These are phyloP conservation scores for Tulasnella sp. DNA, from an alignment of 768 basidiomycete genomes.

Conservation along the genomic window DNA sequence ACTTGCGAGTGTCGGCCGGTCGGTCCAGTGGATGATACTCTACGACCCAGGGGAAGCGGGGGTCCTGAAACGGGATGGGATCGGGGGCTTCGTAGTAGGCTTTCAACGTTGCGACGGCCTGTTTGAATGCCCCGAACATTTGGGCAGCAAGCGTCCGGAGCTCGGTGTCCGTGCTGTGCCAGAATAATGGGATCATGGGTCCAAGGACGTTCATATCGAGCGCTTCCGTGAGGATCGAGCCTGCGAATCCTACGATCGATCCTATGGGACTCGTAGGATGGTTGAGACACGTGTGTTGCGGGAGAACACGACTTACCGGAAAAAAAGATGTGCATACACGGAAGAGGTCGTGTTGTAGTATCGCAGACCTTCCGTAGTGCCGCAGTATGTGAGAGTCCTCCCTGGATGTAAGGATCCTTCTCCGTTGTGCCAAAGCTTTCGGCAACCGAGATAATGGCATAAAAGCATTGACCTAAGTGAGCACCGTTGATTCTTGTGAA, in stretches of 20 bases:
- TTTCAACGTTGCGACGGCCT: slow-evolving; percentile 21
- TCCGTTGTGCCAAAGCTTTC: slow-evolving; percentile 20
- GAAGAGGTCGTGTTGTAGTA: background rate
- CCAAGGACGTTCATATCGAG: slow-evolving; percentile 24
- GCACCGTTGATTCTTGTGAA: slow-evolving; percentile 18
- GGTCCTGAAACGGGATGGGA: background rate
- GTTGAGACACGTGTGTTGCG: too few relatives aligned
- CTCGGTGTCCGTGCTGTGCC: slow-evolving; percentile 20
- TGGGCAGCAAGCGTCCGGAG: slow-evolving; percentile 19
- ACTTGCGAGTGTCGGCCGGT: background rate
- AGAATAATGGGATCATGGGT: slow-evolving; percentile 22
- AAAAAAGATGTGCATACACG: background rate
- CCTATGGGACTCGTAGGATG: slow-evolving; percentile 24
- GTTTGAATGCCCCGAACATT: slow-evolving; percentile 24
- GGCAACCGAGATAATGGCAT: slow-evolving; percentile 21
- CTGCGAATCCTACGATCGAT: slow-evolving; percentile 24
- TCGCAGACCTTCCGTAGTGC: background rate
- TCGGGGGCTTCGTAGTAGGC: slow-evolving; percentile 21
- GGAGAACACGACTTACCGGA: background rate
- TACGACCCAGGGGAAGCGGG: background rate
- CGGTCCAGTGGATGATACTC: background rate
- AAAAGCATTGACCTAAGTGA: slow-evolving; percentile 18
- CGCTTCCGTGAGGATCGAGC: slow-evolving; percentile 22
- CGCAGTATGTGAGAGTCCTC: slow-evolving; percentile 20
- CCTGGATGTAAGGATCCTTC: slow-evolving; percentile 25